Evolutionary conservation across 75 land plant species (phyloP).

Genomic region (Selaginella tamariscina): DNA sequence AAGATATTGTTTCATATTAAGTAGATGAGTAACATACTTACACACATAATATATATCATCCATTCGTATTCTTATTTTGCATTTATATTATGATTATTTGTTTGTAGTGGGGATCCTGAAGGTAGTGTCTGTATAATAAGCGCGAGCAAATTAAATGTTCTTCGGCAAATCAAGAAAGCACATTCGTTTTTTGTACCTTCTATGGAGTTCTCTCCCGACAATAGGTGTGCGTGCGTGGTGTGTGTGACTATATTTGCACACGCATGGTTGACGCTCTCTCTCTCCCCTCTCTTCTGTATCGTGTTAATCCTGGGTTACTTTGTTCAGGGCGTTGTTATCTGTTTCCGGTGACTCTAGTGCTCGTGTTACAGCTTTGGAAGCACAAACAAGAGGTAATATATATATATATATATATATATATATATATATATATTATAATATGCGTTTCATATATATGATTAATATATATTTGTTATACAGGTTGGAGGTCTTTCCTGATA

Average conservation of each 20-base stretch:
- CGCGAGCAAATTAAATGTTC: constrained; percentile 30
- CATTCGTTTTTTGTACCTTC: constrained; percentile 28
- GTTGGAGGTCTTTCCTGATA: background rate
- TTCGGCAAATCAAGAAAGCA: constrained; percentile 41
- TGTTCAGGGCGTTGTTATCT: constrained; percentile 57
- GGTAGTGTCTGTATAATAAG: background rate
- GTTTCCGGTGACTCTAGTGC: constrained; percentile 74
- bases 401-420: too few relatives aligned
- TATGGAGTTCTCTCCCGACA: constrained; percentile 23
- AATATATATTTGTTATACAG: background rate
- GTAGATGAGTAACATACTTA: too few relatives aligned
- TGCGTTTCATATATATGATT: too few relatives aligned
- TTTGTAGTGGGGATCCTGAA: background rate
- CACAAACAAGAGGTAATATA: too few relatives aligned
- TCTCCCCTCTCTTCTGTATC: background rate
- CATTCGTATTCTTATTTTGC: too few relatives aligned
- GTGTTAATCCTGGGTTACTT: background rate
- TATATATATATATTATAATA: too few relatives aligned
- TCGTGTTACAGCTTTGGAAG: constrained; percentile 46
- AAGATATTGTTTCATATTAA: too few relatives aligned
- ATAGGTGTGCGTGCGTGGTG: constrained; percentile 18
- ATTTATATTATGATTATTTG: too few relatives aligned
- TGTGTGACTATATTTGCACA: background rate
- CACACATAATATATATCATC: too few relatives aligned
- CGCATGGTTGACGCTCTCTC: background rate